Evolutionary conservation across 345 rosid genomes (phyloP).

Genomic region (Zanthoxylum bungeanum): DNA sequence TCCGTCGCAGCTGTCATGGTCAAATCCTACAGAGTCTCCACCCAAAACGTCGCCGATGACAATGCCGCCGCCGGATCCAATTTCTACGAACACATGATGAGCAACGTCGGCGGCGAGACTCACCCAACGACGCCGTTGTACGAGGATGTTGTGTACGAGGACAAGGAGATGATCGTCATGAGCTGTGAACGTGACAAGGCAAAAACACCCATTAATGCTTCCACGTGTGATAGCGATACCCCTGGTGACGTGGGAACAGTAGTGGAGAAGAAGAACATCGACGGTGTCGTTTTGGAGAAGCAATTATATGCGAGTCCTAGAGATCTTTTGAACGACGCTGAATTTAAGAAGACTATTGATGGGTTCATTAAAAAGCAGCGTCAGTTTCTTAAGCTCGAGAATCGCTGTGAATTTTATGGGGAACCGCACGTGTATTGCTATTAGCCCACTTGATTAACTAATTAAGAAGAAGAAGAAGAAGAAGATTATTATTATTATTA

Average conservation of each 20-base stretch:
- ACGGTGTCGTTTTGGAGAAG: background rate
- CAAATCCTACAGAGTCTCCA: conserved; percentile 39
- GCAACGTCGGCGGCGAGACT: conserved; percentile 32
- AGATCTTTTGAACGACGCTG: conserved; percentile 64
- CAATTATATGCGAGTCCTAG: conserved; percentile 11
- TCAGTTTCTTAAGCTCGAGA: conserved; percentile 63
- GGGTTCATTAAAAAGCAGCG: conserved; percentile 70
- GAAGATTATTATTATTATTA: no score
- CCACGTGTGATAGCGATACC: conserved; percentile 6
- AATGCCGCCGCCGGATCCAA: conserved; percentile 31
- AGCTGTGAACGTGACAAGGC: conserved; percentile 5
- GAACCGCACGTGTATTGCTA: background rate
- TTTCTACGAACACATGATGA: conserved; percentile 39
- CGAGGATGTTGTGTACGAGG: background rate
- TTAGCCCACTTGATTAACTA: no score
- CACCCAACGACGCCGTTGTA: background rate
- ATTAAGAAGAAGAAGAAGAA: no score
- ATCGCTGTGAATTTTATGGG: conserved; percentile 10
- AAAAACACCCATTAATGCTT: conserved; percentile 9
- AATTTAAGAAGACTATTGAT: conserved; percentile 68
- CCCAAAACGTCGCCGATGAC: conserved; percentile 13
- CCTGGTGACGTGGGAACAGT: background rate
- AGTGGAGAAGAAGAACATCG: background rate
- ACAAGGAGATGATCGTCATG: conserved; percentile 56
- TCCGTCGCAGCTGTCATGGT: conserved; percentile 49